phyloP scores from a whole-genome alignment of 371 early-diverging fungal species.

The Apophysomyces trapeziformis region DNA sequence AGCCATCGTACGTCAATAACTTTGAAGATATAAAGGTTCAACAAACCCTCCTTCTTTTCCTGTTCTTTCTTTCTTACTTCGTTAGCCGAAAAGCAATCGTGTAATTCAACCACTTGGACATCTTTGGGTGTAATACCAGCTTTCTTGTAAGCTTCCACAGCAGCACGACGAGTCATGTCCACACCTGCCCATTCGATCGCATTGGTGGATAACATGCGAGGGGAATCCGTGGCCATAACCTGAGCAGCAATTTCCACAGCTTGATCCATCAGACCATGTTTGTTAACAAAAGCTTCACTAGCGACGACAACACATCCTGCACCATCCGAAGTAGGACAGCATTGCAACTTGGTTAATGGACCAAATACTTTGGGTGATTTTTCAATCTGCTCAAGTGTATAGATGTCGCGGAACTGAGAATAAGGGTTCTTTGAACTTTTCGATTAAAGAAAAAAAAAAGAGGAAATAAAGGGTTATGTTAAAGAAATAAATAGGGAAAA shows the following conservation, averaged over 20 bases:
- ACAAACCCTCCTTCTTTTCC: no score
- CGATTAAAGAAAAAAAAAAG: neutral
- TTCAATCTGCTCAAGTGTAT: conserved; percentile 69
- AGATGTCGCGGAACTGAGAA: conserved; percentile 76
- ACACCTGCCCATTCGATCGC: conserved; percentile 75
- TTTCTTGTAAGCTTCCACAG: conserved; percentile 54
- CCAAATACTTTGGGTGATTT: conserved; percentile 71
- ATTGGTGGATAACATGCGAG: conserved; percentile 55
- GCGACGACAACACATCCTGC: conserved; percentile 71
- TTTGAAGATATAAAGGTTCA: conserved; percentile 3
- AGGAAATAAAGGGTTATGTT: neutral
- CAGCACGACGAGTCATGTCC: conserved; percentile 77
- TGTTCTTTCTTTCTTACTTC: conserved; percentile 42
- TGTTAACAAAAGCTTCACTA: conserved; percentile 69
- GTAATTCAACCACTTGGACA: conserved; percentile 77
- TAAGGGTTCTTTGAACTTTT: conserved; percentile 74
- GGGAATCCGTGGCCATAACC: conserved; percentile 78
- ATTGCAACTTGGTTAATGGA: conserved; percentile 76
- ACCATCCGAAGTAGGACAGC: conserved; percentile 85
- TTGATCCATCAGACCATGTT: conserved; percentile 67
- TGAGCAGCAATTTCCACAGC: conserved; percentile 76
- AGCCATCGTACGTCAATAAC: conserved; percentile 78
- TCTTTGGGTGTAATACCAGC: conserved; percentile 67
- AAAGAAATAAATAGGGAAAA: neutral
- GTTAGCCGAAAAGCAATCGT: conserved; percentile 85